Conservation (phyloP, 1,284 basidiomycete genomes). For the Boletus mariae region DNA sequence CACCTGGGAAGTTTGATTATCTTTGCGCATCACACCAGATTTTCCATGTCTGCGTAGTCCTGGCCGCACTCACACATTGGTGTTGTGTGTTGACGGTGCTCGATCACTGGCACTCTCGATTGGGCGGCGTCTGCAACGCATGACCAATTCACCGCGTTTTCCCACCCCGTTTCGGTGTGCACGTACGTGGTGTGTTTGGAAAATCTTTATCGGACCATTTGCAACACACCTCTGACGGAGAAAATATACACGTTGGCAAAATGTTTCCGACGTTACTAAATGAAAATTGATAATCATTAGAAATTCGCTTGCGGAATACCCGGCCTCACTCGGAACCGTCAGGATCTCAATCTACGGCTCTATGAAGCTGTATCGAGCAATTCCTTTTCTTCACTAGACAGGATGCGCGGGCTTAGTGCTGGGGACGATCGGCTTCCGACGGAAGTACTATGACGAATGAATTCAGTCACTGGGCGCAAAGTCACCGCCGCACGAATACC, state of each 20-base stretch:
- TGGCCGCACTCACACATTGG: slow-evolving; percentile 78
- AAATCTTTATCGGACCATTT: slow-evolving; percentile 23
- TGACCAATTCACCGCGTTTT: slow-evolving; percentile 24
- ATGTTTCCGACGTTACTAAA: slow-evolving; percentile 23
- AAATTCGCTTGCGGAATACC: slow-evolving; percentile 23
- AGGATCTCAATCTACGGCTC: slow-evolving; percentile 12
- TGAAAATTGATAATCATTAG: slow-evolving; percentile 33
- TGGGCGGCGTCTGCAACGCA: slow-evolving; percentile 31
- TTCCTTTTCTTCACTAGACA: slow-evolving; percentile 8
- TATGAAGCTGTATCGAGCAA: slow-evolving; percentile 12
- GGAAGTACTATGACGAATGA: slow-evolving; percentile 31
- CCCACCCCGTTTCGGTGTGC: slow-evolving; percentile 20
- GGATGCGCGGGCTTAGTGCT: slow-evolving; percentile 27
- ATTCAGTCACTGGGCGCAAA: slow-evolving; percentile 30
- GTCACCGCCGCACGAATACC: slow-evolving; percentile 32
- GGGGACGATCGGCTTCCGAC: slow-evolving; percentile 26
- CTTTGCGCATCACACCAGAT: slow-evolving; percentile 83
- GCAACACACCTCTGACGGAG: slow-evolving; percentile 14
- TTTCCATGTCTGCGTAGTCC: slow-evolving; percentile 81
- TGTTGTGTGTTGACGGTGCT: slow-evolving; percentile 53
- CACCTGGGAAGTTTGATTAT: slow-evolving; percentile 79
- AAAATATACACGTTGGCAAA: slow-evolving; percentile 30
- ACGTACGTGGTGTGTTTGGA: slow-evolving; percentile 13
- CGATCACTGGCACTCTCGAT: slow-evolving; percentile 51
- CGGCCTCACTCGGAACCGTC: slow-evolving; percentile 25